phyloP scores from a whole-genome alignment of 225 moss, liverwort and hornwort genomes.

The Takakia lepidozioides region DNA sequence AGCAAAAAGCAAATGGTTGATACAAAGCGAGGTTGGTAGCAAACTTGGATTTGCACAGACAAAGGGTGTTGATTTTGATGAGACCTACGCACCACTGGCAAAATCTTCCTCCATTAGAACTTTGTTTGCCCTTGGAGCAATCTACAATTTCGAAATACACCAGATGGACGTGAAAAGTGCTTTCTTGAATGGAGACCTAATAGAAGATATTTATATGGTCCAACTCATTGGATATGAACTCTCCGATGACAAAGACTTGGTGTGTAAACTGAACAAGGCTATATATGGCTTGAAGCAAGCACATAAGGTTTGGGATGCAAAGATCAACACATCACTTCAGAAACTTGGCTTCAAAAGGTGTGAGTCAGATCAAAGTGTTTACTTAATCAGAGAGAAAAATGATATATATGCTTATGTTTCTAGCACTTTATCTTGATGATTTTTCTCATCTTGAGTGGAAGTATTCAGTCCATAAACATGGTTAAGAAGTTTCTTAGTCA shows the following conservation, averaged over 20 bases:
- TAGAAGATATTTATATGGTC: slow-evolving; percentile 5
- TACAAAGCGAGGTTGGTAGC: no score
- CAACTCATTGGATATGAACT: slow-evolving; percentile 3
- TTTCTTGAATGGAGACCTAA: slow-evolving; percentile 4
- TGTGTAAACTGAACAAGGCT: slow-evolving; percentile 2
- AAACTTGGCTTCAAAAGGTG: not conserved
- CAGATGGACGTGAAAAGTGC: slow-evolving; percentile 1
- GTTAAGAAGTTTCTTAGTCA: no score
- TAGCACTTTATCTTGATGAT: no score
- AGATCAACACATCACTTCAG: not conserved
- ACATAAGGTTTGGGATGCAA: slow-evolving; percentile 3
- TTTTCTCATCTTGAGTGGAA: no score
- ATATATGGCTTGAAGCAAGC: slow-evolving; percentile 7
- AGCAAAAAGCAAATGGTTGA: no score
- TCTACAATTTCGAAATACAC: not conserved
- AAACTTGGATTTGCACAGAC: slow-evolving; percentile 1
- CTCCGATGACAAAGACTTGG: not conserved
- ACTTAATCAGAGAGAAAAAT: not conserved
- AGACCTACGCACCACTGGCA: not conserved
- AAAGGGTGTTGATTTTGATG: not conserved
- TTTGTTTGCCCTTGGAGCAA: not conserved
- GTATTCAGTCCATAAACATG: no score
- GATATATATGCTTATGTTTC: no score
- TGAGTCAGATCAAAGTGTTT: slow-evolving; percentile 3
- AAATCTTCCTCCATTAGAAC: not conserved